Percentiles rank a stretch among this genome's conserved stretches.
Evolutionary conservation across 768 basidiomycete genomes (phyloP).

Genomic region (Tephrocybe sp.): DNA sequence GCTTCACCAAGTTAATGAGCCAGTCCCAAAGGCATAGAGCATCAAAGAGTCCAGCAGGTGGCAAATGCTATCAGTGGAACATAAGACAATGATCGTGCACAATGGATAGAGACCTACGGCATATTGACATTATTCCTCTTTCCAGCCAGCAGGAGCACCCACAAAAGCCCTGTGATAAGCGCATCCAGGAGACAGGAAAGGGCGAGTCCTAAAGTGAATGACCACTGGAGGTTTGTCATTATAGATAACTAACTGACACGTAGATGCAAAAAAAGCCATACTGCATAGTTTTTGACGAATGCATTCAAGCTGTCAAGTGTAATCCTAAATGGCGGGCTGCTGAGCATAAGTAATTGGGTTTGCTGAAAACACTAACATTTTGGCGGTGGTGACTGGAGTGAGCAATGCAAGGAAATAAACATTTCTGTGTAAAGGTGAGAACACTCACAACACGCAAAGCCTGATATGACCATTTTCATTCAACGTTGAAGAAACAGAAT

Average conservation of each 20-base stretch:
- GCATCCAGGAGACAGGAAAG: slow-evolving; percentile 51
- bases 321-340: slow-evolving; percentile 9
- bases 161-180: slow-evolving; percentile 46
- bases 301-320: slow-evolving; percentile 8
- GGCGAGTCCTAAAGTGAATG: slow-evolving; percentile 51
- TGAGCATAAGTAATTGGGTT: background rate
- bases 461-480: slow-evolving; percentile 16
- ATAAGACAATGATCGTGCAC: background rate
- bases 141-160: slow-evolving; percentile 39
- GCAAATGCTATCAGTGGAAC: slow-evolving; percentile 36
- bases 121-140: slow-evolving; percentile 38
- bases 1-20: slow-evolving; percentile 49
- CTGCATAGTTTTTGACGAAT: slow-evolving; percentile 14
- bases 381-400: slow-evolving; percentile 14
- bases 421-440: background rate
- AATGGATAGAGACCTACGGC: slow-evolving; percentile 19
- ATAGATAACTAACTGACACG: slow-evolving; percentile 17
- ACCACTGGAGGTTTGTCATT: slow-evolving; percentile 36
- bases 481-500: background rate
- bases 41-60: slow-evolving; percentile 47
- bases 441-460: slow-evolving; percentile 25
- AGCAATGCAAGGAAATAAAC: background rate
- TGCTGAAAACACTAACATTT: slow-evolving; percentile 7
- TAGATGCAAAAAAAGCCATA: background rate
- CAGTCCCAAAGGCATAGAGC: slow-evolving; percentile 54